phyloP scores from a whole-genome alignment of 768 basidiomycete species.

The Suillus americanus region DNA sequence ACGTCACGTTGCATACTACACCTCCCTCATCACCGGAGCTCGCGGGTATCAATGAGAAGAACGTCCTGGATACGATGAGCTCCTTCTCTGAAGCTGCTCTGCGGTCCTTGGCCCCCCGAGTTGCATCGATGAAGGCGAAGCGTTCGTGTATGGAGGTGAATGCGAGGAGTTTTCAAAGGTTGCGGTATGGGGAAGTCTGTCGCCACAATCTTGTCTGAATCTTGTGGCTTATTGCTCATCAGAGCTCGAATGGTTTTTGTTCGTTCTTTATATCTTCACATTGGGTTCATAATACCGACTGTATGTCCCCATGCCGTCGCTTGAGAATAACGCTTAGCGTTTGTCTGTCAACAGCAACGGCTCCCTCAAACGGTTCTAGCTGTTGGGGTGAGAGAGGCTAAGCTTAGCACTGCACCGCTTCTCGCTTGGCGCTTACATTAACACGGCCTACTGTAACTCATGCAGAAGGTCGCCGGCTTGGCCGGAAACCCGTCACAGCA shows the following conservation, averaged over 20 bases:
- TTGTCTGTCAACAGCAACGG: not conserved
- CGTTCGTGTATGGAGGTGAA: not conserved
- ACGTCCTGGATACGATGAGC: not conserved
- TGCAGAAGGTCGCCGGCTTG: not conserved
- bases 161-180: not conserved
- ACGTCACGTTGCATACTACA: slow-evolving; percentile 31
- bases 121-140: not conserved
- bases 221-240: not conserved
- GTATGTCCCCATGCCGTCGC: not conserved
- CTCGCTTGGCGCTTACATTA: not conserved
- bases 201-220: not conserved
- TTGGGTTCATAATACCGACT: not conserved
- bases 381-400: not conserved
- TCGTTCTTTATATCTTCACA: not conserved
- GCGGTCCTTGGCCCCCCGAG: not conserved
- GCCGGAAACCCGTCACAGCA: not conserved
- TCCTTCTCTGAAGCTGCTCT: not conserved
- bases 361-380: not conserved
- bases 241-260: not conserved
- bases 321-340: too few relatives aligned
- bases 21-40: slow-evolving; percentile 27
- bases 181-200: not conserved
- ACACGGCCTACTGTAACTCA: not conserved
- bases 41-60: slow-evolving; percentile 10
- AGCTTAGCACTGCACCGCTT: not conserved